Conservation (phyloP, 2,329 filamentous ascomycete genomes). For the Hirsutella minnesotensis region DNA sequence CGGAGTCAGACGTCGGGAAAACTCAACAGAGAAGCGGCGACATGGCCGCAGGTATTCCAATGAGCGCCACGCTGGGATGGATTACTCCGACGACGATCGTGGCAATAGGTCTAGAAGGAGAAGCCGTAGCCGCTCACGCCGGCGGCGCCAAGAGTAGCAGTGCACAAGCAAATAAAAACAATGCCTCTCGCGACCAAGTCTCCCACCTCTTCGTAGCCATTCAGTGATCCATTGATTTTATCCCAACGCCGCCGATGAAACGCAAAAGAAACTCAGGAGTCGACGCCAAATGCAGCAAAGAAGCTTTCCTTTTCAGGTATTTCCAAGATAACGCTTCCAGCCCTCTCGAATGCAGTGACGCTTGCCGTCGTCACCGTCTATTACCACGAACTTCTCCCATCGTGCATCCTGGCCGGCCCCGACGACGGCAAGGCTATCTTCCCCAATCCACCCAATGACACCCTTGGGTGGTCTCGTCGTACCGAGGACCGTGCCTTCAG, state of each 20-base stretch:
- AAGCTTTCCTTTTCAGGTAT: conserved; percentile 12
- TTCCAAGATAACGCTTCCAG: conserved; percentile 66
- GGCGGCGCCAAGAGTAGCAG: conserved; percentile 15
- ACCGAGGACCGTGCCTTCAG: conserved; percentile 33
- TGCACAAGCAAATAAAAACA: conserved; percentile 10
- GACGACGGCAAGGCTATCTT: conserved; percentile 62
- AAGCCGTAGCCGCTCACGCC: conserved; percentile 33
- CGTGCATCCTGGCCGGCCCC: conserved; percentile 69
- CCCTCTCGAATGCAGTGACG: conserved; percentile 58
- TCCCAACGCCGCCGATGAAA: background rate
- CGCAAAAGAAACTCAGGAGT: background rate
- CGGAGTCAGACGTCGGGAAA: conserved; percentile 9
- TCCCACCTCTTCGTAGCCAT: background rate
- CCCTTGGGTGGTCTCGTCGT: conserved; percentile 62
- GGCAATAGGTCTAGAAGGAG: conserved; percentile 14
- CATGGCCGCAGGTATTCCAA: background rate
- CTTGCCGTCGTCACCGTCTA: conserved; percentile 56
- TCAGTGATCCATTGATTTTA: background rate
- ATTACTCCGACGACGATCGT: conserved; percentile 16
- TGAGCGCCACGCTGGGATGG: conserved; percentile 5
- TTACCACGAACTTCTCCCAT: conserved; percentile 78
- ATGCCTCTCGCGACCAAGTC: background rate
- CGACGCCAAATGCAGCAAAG: background rate
- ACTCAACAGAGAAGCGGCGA: background rate
- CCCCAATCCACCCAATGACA: conserved; percentile 70